Conservation (phyloP, 2,329 filamentous ascomycete species). For the Colletotrichum chrysophilum region DNA sequence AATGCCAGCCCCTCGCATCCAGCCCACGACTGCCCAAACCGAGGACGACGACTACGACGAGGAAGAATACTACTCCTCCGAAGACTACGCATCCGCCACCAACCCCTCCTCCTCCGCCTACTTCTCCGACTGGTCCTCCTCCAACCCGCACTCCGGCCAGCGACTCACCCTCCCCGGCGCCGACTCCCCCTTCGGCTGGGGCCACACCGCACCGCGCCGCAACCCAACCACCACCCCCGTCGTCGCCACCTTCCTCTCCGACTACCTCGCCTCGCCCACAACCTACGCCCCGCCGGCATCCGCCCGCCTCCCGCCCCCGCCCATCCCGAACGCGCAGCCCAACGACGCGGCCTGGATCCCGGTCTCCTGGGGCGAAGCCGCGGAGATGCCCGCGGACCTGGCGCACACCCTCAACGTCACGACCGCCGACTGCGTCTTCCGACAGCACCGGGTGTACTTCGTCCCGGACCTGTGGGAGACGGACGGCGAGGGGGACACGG, state of each 20-base stretch:
- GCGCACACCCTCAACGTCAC: not conserved
- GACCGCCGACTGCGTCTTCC: not conserved
- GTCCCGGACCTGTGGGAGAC: not conserved
- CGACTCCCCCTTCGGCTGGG: not conserved
- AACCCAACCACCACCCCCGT: not conserved
- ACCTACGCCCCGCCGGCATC: not conserved
- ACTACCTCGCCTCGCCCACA: not conserved
- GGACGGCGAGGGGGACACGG: not conserved
- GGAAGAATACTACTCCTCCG: not conserved
- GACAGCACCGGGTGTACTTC: not conserved
- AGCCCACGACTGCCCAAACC: not conserved
- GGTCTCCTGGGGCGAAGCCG: not conserved
- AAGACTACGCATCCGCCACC: not conserved
- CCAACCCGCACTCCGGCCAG: not conserved
- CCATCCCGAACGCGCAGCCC: not conserved
- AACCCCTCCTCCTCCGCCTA: not conserved
- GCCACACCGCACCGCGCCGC: not conserved
- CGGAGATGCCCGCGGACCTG: not conserved
- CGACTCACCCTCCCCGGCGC: not conserved
- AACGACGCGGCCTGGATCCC: not conserved
- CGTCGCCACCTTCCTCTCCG: not conserved
- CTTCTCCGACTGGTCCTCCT: not conserved
- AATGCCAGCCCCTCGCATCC: not conserved
- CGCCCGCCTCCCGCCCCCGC: not conserved
- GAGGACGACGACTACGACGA: not conserved